Base-by-base conservation (phyloP, 257 asterid genomes). In the Fraxinus excelsior region DNA sequence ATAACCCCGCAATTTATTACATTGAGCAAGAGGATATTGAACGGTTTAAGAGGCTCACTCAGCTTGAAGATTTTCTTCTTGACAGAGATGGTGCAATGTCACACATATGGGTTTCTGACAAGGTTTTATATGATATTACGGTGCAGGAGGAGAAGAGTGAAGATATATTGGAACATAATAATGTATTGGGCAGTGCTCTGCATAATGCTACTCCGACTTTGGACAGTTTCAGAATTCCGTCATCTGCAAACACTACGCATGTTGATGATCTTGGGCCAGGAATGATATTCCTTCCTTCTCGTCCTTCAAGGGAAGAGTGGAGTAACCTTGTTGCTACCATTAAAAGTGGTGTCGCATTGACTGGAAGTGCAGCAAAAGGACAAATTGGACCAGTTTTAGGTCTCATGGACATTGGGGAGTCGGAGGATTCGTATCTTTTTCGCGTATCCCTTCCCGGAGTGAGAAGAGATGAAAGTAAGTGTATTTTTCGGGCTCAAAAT, bases 391-490 rank as follows among this genome's bases (percentile, higher is more conserved):
- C 97, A 14, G 88, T 84, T 87, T 73, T 94, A 6, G 99, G 97
- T 67, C 80, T 85, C 70, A 72, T 89, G 58, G 97, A 94, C 73
- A 83, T 94, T 56, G 97, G 97, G 56, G 97, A 91, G 82, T 85
- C 90, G 0, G 85, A 82, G 71, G 97, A 91, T 64, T 85, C 96
- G 58, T 92, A 90, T 84, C 85, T 92, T 44, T 94, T 94, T 78
- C 94, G 92, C 2, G 89, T 92, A n/a, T 86, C 97, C 18, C 98
- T 94, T 73, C 97, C 98, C 0, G 98, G 98, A 44, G 97, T 94
- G 46, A 81, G 56, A 87, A 87, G 97, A 86, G 97, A 94, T 72
- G 94, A 87, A 81, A 85, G 98, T 92, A 86, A 88, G 96, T 85
- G 37, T 19, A 42, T 18, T 19, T 5, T 46, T n/a, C 13, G 40